Evolutionary conservation across 2,329 filamentous ascomycete genomes (phyloP).

Genomic region (Pseudogymnoascus sp.): DNA sequence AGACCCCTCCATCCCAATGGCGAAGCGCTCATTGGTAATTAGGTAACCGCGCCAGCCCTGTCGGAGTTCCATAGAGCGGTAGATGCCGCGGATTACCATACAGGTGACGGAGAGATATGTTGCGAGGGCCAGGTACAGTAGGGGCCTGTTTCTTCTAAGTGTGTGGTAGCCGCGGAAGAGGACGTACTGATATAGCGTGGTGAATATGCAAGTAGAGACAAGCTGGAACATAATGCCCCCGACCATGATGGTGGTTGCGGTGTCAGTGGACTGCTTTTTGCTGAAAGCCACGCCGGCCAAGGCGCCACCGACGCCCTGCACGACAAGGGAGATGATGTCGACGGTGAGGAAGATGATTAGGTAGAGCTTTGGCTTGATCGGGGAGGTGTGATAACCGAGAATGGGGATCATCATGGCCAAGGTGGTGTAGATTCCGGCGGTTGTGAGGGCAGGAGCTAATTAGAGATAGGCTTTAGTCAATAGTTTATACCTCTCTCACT

Average conservation of each 20-base stretch:
- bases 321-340: conserved; percentile 47
- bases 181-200: conserved; percentile 32
- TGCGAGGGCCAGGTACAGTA: conserved; percentile 23
- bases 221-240: conserved; percentile 32
- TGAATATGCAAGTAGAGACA: conserved; percentile 28
- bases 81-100: conserved; percentile 37
- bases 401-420: conserved; percentile 49
- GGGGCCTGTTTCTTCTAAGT: conserved; percentile 22
- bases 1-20: conserved; percentile 35
- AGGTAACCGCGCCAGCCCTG: conserved; percentile 36
- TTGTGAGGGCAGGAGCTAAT: conserved; percentile 39
- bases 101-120: conserved; percentile 33
- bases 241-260: conserved; percentile 30
- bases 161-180: conserved; percentile 34
- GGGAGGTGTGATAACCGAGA: conserved; percentile 41
- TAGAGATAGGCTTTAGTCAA: not conserved
- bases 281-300: conserved; percentile 35
- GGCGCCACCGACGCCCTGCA: conserved; percentile 50
- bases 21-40: conserved; percentile 33
- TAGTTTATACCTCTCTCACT: not conserved
- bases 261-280: conserved; percentile 28
- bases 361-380: conserved; percentile 43
- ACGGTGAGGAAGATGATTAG: conserved; percentile 51
- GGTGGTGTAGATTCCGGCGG: conserved; percentile 54
- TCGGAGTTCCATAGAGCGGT: conserved; percentile 39